Conservation (phyloP, 352 stramenopile species). For the Globisporangium spiculum region DNA sequence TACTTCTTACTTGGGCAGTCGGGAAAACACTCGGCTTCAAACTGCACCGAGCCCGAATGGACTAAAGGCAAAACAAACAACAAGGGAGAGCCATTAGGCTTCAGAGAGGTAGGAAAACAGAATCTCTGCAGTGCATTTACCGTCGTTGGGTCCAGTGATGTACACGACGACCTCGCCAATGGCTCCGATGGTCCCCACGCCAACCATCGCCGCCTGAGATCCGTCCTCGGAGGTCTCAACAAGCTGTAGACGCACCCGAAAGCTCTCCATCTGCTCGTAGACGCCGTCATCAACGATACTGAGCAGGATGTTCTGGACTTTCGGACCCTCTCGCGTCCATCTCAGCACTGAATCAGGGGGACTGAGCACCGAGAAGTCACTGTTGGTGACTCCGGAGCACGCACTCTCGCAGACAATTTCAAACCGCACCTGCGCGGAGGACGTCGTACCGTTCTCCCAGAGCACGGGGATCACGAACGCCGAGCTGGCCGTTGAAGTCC, state of each 20-base stretch:
- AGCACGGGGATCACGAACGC: slow-evolving; percentile 46
- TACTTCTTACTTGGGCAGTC: slow-evolving; percentile 51
- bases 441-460: slow-evolving; percentile 57
- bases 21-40: slow-evolving; percentile 68
- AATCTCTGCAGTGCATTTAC: background rate
- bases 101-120: background rate
- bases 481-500: background rate
- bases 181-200: slow-evolving; percentile 34
- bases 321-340: slow-evolving; percentile 39
- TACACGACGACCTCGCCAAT: slow-evolving; percentile 44
- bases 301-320: slow-evolving; percentile 43
- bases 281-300: slow-evolving; percentile 41
- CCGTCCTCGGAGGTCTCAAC: slow-evolving; percentile 22
- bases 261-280: slow-evolving; percentile 53
- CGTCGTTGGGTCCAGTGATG: slow-evolving; percentile 61
- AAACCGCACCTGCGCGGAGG: slow-evolving; percentile 39
- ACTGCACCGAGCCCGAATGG: slow-evolving; percentile 47
- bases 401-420: slow-evolving; percentile 43
- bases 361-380: slow-evolving; percentile 42
- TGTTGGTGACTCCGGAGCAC: slow-evolving; percentile 19
- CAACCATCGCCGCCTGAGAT: slow-evolving; percentile 9
- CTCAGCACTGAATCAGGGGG: slow-evolving; percentile 27
- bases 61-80: slow-evolving; percentile 11
- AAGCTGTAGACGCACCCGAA: slow-evolving; percentile 36
- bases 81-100: background rate